Evolutionary conservation across 352 stramenopile genomes (phyloP).

Genomic region (Pythium brassicae): DNA sequence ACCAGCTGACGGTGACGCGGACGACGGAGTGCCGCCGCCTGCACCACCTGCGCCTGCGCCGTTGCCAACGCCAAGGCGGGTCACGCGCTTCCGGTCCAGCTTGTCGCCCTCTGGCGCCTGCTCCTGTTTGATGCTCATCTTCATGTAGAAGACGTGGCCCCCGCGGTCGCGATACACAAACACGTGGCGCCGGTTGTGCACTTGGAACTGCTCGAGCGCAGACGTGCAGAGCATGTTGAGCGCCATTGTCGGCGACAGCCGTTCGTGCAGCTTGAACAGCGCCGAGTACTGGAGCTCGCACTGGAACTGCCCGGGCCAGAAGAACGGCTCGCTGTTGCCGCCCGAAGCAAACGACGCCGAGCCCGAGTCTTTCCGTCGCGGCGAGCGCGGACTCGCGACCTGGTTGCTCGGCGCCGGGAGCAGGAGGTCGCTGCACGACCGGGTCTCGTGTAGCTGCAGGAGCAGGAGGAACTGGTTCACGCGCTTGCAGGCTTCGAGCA

Average conservation of each 20-base stretch:
- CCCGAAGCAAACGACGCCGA: conserved; percentile 20
- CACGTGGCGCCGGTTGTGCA: conserved; percentile 83
- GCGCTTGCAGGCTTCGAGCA: conserved; percentile 63
- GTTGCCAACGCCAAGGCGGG: conserved; percentile 9
- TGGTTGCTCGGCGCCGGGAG: conserved; percentile 39
- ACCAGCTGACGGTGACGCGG: background rate
- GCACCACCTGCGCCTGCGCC: background rate
- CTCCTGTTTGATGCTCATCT: conserved; percentile 64
- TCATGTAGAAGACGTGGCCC: conserved; percentile 88
- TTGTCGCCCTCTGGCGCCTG: background rate
- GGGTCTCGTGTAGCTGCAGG: conserved; percentile 80
- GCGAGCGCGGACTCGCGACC: conserved; percentile 35
- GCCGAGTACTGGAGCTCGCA: conserved; percentile 76
- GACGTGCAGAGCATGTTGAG: conserved; percentile 83
- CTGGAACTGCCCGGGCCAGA: conserved; percentile 86
- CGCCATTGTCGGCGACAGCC: conserved; percentile 68
- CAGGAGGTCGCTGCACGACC: conserved; percentile 68
- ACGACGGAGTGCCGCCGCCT: background rate
- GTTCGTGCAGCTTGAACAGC: conserved; percentile 78
- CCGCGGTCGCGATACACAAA: conserved; percentile 86
- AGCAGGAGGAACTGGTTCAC: conserved; percentile 86
- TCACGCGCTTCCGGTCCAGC: conserved; percentile 9
- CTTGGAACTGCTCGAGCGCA: conserved; percentile 86
- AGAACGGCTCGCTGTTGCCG: conserved; percentile 41
- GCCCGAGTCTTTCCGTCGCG: conserved; percentile 26